phyloP scores from a whole-genome alignment of 345 rosid species.

The Murraya paniculata region DNA sequence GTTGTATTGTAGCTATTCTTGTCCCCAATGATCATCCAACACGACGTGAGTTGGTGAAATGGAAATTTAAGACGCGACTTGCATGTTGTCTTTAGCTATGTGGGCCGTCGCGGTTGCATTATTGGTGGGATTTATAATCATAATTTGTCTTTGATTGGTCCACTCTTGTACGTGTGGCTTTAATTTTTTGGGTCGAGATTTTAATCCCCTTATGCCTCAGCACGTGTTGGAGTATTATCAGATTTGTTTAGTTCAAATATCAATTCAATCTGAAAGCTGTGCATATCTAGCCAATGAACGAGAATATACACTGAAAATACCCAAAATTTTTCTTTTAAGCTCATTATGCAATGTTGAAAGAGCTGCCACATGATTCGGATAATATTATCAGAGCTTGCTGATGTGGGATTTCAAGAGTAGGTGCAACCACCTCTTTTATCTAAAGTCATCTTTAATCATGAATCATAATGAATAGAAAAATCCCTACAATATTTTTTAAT shows the following conservation, averaged over 20 bases:
- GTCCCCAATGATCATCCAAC: too few species aligned
- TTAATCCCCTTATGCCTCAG: background rate
- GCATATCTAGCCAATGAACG: background rate
- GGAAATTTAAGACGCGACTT: background rate
- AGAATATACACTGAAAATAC: too few species aligned
- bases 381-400: background rate
- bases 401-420: background rate
- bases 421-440: background rate
- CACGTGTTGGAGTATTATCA: background rate
- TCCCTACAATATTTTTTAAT: background rate
- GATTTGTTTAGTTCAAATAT: background rate
- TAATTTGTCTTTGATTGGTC: conserved; percentile 9
- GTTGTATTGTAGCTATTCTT: too few species aligned
- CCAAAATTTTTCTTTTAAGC: too few species aligned
- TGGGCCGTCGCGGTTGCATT: conserved; percentile 20
- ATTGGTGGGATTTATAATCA: conserved; percentile 20
- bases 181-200: background rate
- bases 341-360: too few species aligned
- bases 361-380: background rate
- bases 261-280: too few species aligned
- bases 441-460: background rate
- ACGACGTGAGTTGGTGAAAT: too few species aligned
- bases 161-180: conserved; percentile 23
- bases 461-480: background rate
- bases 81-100: background rate